Percentiles rank a stretch among this genome's conserved stretches.
phyloP scores from a whole-genome alignment of 1,284 basidiomycete species.

The Melampsora abietis-canadensis region DNA sequence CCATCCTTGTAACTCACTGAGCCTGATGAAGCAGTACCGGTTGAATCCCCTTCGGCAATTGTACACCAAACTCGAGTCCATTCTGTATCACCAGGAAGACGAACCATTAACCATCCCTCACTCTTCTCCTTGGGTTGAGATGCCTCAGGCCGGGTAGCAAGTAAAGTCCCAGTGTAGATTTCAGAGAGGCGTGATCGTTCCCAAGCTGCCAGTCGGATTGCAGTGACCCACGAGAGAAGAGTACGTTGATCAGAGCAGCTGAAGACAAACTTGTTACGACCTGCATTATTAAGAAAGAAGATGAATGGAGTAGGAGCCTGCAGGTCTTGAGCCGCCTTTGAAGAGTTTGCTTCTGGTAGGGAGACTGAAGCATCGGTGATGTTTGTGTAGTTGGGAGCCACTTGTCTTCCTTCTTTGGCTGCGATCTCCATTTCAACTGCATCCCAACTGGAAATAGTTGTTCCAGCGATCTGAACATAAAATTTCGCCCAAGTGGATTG shows the following conservation, averaged over 20 bases:
- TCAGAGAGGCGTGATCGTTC: slow-evolving; percentile 93
- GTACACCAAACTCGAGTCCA: slow-evolving; percentile 88
- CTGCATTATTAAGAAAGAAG: slow-evolving; percentile 49
- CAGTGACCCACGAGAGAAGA: slow-evolving; percentile 68
- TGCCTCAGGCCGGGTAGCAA: slow-evolving; percentile 13
- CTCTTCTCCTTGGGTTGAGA: slow-evolving; percentile 62
- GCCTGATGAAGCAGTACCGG: background rate
- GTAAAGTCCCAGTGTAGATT: slow-evolving; percentile 92
- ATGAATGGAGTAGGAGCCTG: slow-evolving; percentile 21
- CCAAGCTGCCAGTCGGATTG: slow-evolving; percentile 85
- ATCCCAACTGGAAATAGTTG: slow-evolving; percentile 49
- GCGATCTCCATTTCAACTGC: slow-evolving; percentile 49
- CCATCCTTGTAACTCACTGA: slow-evolving; percentile 6
- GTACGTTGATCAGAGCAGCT: slow-evolving; percentile 47
- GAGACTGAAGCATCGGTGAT: slow-evolving; percentile 34
- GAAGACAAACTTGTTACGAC: slow-evolving; percentile 49
- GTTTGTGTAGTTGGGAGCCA: slow-evolving; percentile 45
- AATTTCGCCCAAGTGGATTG: slow-evolving; percentile 48
- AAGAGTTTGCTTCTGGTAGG: background rate
- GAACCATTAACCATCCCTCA: slow-evolving; percentile 88
- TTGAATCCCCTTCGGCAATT: slow-evolving; percentile 53
- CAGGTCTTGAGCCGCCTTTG: background rate
- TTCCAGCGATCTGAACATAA: slow-evolving; percentile 49
- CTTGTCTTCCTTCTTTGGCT: slow-evolving; percentile 43
- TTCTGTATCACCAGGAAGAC: slow-evolving; percentile 88